A percentile compares a stretch with the other conserved stretches of the same genome.
phyloP scores from a whole-genome alignment of 148 eudicot genomes.

The Arbutus unedo region DNA sequence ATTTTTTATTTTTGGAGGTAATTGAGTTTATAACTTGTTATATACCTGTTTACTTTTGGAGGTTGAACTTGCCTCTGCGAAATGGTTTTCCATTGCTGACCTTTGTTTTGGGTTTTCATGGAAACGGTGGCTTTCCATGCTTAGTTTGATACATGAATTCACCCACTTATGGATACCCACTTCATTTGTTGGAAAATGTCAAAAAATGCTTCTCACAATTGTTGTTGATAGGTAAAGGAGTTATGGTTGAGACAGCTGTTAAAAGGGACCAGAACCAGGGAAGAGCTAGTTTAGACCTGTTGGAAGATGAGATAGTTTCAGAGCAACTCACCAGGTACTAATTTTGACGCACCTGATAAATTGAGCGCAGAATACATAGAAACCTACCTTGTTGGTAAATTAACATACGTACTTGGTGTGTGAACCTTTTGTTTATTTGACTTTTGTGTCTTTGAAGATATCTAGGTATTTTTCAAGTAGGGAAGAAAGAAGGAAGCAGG shows the following conservation, averaged over 20 bases:
- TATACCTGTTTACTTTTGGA: too few relatives aligned
- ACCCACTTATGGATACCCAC: not conserved
- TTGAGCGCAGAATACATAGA: not conserved
- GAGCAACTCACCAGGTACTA: constrained; percentile 89
- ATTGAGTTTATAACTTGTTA: too few relatives aligned
- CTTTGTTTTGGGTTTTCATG: too few relatives aligned
- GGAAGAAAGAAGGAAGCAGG: not conserved
- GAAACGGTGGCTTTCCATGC: not conserved
- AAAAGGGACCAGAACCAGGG: constrained; percentile 29
- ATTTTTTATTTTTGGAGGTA: too few relatives aligned
- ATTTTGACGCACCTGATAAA: not conserved
- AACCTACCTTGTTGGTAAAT: not conserved
- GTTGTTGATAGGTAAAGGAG: constrained; percentile 29
- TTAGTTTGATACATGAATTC: not conserved
- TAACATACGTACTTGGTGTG: not conserved
- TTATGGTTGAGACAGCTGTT: constrained; percentile 18
- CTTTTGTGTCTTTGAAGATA: too few relatives aligned
- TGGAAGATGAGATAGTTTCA: constrained; percentile 84
- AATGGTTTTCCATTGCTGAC: too few relatives aligned
- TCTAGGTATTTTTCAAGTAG: not conserved
- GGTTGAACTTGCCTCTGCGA: too few relatives aligned
- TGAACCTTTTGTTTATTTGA: not conserved
- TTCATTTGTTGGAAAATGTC: not conserved
- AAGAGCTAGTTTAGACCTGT: constrained; percentile 40
- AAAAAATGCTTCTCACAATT: not conserved